phyloP scores from a whole-genome alignment of 257 asterid genomes.

The Ocimum tenuiflorum region DNA sequence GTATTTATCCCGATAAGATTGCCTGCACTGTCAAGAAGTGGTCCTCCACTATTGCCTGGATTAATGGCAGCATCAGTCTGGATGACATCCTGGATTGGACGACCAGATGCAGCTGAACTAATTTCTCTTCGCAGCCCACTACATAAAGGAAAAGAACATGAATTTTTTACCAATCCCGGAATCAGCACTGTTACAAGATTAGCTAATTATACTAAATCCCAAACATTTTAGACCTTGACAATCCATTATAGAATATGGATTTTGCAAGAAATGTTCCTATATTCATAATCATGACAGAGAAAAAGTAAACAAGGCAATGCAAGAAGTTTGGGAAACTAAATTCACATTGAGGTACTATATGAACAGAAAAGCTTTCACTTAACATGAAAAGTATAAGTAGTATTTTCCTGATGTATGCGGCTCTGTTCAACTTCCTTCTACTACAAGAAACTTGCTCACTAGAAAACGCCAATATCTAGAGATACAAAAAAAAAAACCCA shows the following conservation, averaged over 20 bases:
- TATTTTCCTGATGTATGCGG: neutral
- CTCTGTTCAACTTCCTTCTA: conserved; percentile 12
- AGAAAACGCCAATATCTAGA: neutral
- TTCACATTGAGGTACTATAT: conserved; percentile 1
- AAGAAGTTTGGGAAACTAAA: neutral
- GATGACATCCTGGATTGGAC: conserved; percentile 96
- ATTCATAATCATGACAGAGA: neutral
- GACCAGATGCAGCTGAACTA: conserved; percentile 97
- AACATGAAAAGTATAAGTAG: neutral
- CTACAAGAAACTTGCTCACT: neutral
- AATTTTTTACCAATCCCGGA: conserved; percentile 10
- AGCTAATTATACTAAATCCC: neutral
- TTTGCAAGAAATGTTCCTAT: neutral
- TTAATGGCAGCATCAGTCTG: conserved; percentile 99
- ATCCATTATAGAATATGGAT: neutral
- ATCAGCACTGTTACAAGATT: neutral
- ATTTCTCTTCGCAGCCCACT: conserved; percentile 97
- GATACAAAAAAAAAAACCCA: neutral
- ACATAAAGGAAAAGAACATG: conserved; percentile 2
- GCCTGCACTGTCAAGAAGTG: conserved; percentile 96
- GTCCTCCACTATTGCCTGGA: conserved; percentile 99
- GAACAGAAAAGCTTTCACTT: neutral
- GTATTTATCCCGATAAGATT: conserved; percentile 94
- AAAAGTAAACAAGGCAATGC: conserved; percentile 1
- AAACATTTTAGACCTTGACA: conserved; percentile 4